These are phyloP conservation scores for Magnolia officinalis DNA, from an alignment of 164 flowering plant genomes.

Conservation along the genomic window DNA sequence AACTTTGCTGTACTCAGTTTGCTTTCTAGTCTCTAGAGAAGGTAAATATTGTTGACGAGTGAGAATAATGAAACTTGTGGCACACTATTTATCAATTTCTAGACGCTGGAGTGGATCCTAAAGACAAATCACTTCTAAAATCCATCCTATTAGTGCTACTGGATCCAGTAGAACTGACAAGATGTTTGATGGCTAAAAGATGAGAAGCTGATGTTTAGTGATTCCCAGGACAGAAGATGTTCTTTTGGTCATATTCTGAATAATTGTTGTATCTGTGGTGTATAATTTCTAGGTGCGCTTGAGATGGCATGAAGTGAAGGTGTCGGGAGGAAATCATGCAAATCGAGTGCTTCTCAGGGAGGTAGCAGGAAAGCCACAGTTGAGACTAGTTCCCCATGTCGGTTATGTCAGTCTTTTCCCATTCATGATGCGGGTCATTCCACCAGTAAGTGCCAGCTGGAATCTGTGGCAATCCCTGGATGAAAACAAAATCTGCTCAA, in stretches of 20 bases:
- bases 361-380: conserved; percentile 54
- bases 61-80: no score
- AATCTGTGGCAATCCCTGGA: neutral
- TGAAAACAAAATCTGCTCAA: neutral
- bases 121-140: no score
- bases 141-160: no score
- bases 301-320: conserved; percentile 52
- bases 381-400: conserved; percentile 84
- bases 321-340: conserved; percentile 31
- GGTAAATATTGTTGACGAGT: no score
- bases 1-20: neutral
- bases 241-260: no score
- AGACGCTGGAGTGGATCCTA: no score
- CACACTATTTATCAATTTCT: no score
- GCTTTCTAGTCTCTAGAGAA: neutral
- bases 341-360: conserved; percentile 67
- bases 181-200: no score
- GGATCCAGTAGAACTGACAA: no score
- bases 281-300: conserved; percentile 59
- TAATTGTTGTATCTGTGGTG: neutral
- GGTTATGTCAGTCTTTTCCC: conserved; percentile 98
- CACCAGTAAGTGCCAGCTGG: conserved; percentile 57
- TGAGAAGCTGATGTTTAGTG: no score
- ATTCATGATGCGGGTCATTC: conserved; percentile 72
- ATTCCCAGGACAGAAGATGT: no score